Percentiles rank a stretch among this genome's conserved stretches.
These are phyloP conservation scores for Cercospora sp. DNA, from an alignment of 2,329 filamentous ascomycete species.

Conservation along the genomic window DNA sequence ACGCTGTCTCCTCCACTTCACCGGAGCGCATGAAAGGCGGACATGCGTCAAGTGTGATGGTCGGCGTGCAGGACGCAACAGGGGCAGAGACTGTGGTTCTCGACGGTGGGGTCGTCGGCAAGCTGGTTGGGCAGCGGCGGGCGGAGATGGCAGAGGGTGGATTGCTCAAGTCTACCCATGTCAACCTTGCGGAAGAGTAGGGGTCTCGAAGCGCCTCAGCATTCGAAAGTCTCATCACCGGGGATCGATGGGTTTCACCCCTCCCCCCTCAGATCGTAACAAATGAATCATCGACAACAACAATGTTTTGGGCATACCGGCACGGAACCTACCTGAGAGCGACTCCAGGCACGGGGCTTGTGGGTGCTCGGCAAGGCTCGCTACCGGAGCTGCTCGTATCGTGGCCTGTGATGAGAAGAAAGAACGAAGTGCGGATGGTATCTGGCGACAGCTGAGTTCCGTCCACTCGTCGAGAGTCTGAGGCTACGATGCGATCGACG, in stretches of 20 bases:
- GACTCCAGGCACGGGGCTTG: neutral
- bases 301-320: neutral
- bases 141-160: neutral
- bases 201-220: neutral
- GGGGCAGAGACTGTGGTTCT: neutral
- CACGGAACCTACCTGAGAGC: neutral
- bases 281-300: neutral
- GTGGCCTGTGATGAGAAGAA: neutral
- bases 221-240: neutral
- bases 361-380: neutral
- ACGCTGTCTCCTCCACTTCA: neutral
- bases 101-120: neutral
- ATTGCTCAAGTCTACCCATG: neutral
- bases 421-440: neutral
- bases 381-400: neutral
- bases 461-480: neutral
- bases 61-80: neutral
- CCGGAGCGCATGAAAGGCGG: neutral
- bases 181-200: neutral
- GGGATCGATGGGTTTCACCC: neutral
- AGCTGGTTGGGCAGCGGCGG: neutral
- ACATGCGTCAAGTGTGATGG: neutral
- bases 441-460: neutral
- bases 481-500: neutral
- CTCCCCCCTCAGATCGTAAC: neutral